phyloP scores from a whole-genome alignment of 2,329 filamentous ascomycete species.

The Intubia oerlemansii region DNA sequence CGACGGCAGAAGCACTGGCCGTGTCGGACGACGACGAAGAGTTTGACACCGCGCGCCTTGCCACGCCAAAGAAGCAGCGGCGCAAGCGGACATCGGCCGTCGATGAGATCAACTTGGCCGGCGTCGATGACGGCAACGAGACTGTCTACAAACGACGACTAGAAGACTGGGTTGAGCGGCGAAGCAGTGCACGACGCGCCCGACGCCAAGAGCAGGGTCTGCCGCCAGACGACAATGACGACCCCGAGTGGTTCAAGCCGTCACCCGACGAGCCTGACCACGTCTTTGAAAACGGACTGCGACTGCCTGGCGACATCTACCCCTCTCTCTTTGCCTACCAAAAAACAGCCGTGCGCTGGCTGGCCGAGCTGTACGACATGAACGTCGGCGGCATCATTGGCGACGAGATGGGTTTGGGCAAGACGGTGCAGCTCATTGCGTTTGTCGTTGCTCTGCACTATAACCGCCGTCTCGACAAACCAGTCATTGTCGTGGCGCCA shows the following conservation, averaged over 20 bases:
- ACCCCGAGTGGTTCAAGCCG: slow-evolving; percentile 57
- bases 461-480: slow-evolving; percentile 64
- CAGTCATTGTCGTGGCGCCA: slow-evolving; percentile 79
- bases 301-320: slow-evolving; percentile 78
- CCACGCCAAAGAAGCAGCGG: slow-evolving; percentile 15
- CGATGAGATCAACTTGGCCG: slow-evolving; percentile 22
- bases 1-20: slow-evolving; percentile 10
- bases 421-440: slow-evolving; percentile 54
- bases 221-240: slow-evolving; percentile 19
- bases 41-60: too few relatives aligned
- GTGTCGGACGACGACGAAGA: slow-evolving; percentile 8
- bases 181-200: slow-evolving; percentile 18
- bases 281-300: slow-evolving; percentile 51
- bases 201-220: slow-evolving; percentile 15
- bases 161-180: slow-evolving; percentile 45
- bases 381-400: slow-evolving; percentile 85
- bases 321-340: slow-evolving; percentile 91
- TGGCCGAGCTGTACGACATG: slow-evolving; percentile 79
- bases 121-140: slow-evolving; percentile 79
- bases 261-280: slow-evolving; percentile 68
- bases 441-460: slow-evolving; percentile 85
- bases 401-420: slow-evolving; percentile 97
- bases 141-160: slow-evolving; percentile 56
- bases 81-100: background rate
- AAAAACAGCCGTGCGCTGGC: slow-evolving; percentile 90